Conservation (phyloP, 768 basidiomycete genomes). For the Phylloporus arenicola region DNA sequence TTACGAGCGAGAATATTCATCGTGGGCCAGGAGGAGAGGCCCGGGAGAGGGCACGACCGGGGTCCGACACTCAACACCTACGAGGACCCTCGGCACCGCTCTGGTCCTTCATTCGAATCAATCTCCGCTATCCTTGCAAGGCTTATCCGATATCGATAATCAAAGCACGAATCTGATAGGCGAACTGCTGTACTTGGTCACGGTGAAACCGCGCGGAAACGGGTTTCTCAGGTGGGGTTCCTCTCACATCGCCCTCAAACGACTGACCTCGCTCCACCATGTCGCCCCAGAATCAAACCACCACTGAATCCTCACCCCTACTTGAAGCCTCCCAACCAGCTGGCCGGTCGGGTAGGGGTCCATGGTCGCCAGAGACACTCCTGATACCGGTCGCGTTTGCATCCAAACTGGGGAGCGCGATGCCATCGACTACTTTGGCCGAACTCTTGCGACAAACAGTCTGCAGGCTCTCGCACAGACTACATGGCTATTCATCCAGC, state of each 20-base stretch:
- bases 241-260: not conserved
- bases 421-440: slow-evolving; percentile 27
- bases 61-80: too few relatives aligned
- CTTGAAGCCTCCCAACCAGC: slow-evolving; percentile 4
- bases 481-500: slow-evolving; percentile 5
- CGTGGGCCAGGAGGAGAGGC: too few relatives aligned
- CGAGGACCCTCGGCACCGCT: slow-evolving; percentile 29
- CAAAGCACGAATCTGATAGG: slow-evolving; percentile 2
- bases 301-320: slow-evolving; percentile 9
- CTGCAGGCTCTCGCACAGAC: slow-evolving; percentile 22
- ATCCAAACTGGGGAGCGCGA: slow-evolving; percentile 15
- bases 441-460: slow-evolving; percentile 22
- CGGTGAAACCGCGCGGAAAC: not conserved
- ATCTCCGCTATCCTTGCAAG: too few relatives aligned
- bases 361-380: slow-evolving; percentile 12
- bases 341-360: not conserved
- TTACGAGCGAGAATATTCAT: too few relatives aligned
- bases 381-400: slow-evolving; percentile 26
- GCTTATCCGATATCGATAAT: too few relatives aligned
- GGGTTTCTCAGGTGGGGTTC: not conserved
- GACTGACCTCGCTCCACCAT: slow-evolving; percentile 3
- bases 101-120: too few relatives aligned
- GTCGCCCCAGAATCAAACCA: slow-evolving; percentile 3
- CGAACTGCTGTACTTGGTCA: slow-evolving; percentile 19
- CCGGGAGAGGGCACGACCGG: too few relatives aligned